phyloP scores from a whole-genome alignment of 2,329 filamentous ascomycete genomes.

The Didymella lethalis region DNA sequence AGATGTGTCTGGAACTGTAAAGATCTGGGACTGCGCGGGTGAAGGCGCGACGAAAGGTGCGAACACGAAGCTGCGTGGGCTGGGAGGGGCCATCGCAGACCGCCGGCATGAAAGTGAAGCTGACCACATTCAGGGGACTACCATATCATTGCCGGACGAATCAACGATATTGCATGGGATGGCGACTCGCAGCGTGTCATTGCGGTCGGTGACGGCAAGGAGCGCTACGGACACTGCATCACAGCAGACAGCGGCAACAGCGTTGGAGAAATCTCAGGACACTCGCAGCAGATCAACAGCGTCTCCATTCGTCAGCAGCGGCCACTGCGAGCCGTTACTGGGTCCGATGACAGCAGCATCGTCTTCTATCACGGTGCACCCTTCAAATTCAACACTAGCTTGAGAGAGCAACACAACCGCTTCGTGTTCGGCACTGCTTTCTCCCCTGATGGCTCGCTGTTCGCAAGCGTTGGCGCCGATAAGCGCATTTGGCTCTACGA shows the following conservation, averaged over 20 bases:
- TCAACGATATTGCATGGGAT: constrained; percentile 98
- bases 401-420: constrained; percentile 79
- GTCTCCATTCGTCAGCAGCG: constrained; percentile 89
- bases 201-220: constrained; percentile 92
- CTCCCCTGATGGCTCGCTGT: constrained; percentile 80
- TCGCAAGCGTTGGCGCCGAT: constrained; percentile 94
- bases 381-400: constrained; percentile 93
- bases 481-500: constrained; percentile 93
- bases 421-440: constrained; percentile 90
- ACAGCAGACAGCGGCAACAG: constrained; percentile 91
- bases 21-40: constrained; percentile 89
- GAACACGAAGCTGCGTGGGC: constrained; percentile 13
- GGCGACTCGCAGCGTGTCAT: constrained; percentile 96
- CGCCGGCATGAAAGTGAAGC: constrained; percentile 28
- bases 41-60: constrained; percentile 82
- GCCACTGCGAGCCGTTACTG: constrained; percentile 90
- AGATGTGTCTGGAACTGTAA: constrained; percentile 82
- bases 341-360: constrained; percentile 85
- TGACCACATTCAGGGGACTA: constrained; percentile 73
- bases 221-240: constrained; percentile 92
- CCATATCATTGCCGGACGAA: constrained; percentile 88
- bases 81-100: background rate
- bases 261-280: constrained; percentile 91
- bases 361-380: constrained; percentile 94
- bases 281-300: constrained; percentile 88